Evolutionary conservation across 140 eudicot genomes (phyloP).

Genomic region (Anethum foeniculum): DNA sequence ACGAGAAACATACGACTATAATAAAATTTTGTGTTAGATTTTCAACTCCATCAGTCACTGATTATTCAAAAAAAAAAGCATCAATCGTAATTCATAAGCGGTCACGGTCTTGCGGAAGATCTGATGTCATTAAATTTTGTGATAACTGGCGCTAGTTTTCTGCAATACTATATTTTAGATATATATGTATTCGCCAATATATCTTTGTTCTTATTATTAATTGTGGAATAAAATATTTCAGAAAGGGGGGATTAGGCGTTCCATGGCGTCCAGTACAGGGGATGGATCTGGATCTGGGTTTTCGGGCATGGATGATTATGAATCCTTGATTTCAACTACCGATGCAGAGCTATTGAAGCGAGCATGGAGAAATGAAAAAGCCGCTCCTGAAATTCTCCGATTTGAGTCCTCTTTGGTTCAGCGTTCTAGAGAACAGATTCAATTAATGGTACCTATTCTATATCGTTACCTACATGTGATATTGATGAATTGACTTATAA

Average conservation of each 20-base stretch:
- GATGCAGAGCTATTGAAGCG: conserved; percentile 77
- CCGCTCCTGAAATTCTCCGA: conserved; percentile 76
- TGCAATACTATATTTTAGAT: neutral
- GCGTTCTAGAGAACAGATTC: conserved; percentile 69
- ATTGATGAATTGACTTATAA: neutral
- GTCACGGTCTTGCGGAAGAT: neutral
- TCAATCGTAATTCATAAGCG: neutral
- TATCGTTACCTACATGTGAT: neutral
- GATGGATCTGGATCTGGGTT: conserved; percentile 25
- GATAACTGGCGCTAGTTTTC: neutral
- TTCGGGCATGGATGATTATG: conserved; percentile 51
- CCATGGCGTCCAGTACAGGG: conserved; percentile 42
- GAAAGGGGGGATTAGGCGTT: neutral
- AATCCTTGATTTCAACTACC: conserved; percentile 60
- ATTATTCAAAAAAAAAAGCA: neutral
- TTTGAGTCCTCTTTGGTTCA: conserved; percentile 52
- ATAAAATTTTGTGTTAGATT: neutral
- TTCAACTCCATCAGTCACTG: neutral
- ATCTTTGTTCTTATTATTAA: neutral
- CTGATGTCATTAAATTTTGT: neutral
- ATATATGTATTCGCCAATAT: neutral
- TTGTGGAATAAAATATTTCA: neutral
- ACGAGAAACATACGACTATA: neutral
- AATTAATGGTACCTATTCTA: conserved; percentile 46
- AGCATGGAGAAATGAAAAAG: conserved; percentile 91